Evolutionary conservation across 768 basidiomycete species (phyloP), one percentile per base, ranked within the genome.

Genomic region (Lentinula guzmanii): DNA sequence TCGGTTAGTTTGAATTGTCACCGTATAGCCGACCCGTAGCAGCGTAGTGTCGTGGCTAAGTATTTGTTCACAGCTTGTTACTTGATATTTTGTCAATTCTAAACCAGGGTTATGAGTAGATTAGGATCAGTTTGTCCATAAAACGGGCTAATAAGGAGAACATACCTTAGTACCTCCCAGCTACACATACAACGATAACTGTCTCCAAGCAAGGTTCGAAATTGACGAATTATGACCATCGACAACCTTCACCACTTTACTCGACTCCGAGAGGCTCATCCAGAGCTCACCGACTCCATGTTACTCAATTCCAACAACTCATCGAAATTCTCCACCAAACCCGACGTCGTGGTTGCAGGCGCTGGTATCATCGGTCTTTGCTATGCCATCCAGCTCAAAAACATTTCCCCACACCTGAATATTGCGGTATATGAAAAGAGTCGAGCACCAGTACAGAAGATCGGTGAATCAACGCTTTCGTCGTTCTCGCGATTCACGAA

Each of bases 381-480:
- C 33, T 65, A 65, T 35, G 59, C 65, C 48, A 61, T 65, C 24
- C 65, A 63, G 28, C 51, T 61, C 5, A 63, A 63, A 21, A 65
- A 63, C 28, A 53, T 59, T 50, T 51, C 59, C 18, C 62, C 65
- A 1, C 52, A 65, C 21, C 28, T 61, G 60, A 63, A 59, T 28
- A 65, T 65, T 45, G 46, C 59, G 15, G 37, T 65, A n/a, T 65
- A 61, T 34, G 62, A 65, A 43, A 65, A 65, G 60, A 61, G 45
- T 35, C 57, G 34, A 18, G 52, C 59, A 16, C 62, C 65, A 2
- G 34, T 21, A 54, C 34, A 37, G 10, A 21, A 64, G 45, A 64
- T 64, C 35, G 64, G 64, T 5, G 64, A 64, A 62, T 64, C 64
- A 24, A 64, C 64, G 1, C 64, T 64, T 34, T 57, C 64, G 28